Conservation (phyloP, 306 rosid species). For the Gastrolobium bilobum region DNA sequence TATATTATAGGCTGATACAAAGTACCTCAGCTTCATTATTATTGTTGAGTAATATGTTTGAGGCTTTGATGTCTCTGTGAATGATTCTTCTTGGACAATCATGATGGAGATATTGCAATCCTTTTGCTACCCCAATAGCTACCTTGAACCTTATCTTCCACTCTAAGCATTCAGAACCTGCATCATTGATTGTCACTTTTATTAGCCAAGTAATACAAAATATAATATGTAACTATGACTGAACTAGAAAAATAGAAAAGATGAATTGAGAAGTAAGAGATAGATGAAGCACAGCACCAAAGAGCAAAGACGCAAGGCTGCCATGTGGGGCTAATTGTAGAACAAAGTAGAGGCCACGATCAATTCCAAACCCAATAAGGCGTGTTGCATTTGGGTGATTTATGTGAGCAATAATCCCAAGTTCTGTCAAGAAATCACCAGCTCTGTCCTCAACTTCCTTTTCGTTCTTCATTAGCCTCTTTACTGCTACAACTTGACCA, state of each 20-base stretch:
- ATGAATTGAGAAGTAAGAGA: constrained; percentile 2
- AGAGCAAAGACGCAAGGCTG: constrained; percentile 79
- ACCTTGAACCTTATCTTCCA: constrained; percentile 82
- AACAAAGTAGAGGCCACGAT: constrained; percentile 74
- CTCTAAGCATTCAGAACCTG: constrained; percentile 64
- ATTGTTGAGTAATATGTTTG: constrained; percentile 69
- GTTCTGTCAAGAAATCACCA: constrained; percentile 81
- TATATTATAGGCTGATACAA: neutral
- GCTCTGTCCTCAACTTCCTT: constrained; percentile 62
- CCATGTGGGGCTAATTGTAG: constrained; percentile 73
- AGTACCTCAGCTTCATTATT: constrained; percentile 73
- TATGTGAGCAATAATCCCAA: constrained; percentile 87
- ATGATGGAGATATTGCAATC: constrained; percentile 78
- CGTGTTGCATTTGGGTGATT: constrained; percentile 75
- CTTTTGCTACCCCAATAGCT: constrained; percentile 81
- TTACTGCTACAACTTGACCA: constrained; percentile 77
- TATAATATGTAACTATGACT: neutral
- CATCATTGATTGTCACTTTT: constrained; percentile 33
- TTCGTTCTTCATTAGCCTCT: constrained; percentile 68
- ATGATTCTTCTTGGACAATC: constrained; percentile 89
- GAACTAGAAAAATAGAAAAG: neutral
- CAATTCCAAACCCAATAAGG: constrained; percentile 77
- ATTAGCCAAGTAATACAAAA: neutral
- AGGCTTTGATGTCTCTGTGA: constrained; percentile 93
- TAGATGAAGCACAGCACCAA: constrained; percentile 61